Conservation (phyloP, 305 asterid genomes). For the Fraxinus baroniana region DNA sequence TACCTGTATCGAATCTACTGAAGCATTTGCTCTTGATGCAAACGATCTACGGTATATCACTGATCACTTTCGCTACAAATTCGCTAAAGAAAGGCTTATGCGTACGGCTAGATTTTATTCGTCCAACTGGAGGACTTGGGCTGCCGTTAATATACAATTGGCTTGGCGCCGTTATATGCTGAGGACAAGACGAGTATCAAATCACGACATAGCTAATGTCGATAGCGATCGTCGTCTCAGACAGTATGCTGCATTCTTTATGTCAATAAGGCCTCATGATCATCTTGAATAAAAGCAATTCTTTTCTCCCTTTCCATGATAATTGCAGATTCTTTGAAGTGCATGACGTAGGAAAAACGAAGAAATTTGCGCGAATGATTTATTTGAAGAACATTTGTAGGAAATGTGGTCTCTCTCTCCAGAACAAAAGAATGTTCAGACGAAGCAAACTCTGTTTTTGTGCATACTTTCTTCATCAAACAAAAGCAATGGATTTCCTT, state of each 20-base stretch:
- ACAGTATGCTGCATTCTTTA: conserved; percentile 80
- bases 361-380: background rate
- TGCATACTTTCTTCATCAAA: background rate
- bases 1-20: conserved; percentile 66
- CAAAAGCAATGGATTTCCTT: background rate
- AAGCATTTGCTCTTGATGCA: conserved; percentile 75
- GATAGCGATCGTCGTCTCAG: conserved; percentile 62
- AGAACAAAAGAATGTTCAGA: background rate
- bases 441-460: background rate
- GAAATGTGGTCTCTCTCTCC: background rate
- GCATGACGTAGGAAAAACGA: background rate
- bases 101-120: conserved; percentile 77
- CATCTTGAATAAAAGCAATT: conserved; percentile 67
- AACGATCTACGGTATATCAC: conserved; percentile 69
- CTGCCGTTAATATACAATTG: conserved; percentile 82
- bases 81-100: conserved; percentile 79
- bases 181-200: conserved; percentile 44
- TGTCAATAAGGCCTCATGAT: conserved; percentile 93
- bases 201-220: conserved; percentile 23
- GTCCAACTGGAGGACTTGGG: conserved; percentile 98
- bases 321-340: background rate
- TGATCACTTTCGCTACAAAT: conserved; percentile 88
- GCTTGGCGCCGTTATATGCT: conserved; percentile 69
- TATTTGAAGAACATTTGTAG: background rate
- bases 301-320: background rate